Percentiles rank a stretch among this genome's conserved stretches.
Conservation (phyloP, 768 basidiomycete species). For the Crepidotus variabilis region DNA sequence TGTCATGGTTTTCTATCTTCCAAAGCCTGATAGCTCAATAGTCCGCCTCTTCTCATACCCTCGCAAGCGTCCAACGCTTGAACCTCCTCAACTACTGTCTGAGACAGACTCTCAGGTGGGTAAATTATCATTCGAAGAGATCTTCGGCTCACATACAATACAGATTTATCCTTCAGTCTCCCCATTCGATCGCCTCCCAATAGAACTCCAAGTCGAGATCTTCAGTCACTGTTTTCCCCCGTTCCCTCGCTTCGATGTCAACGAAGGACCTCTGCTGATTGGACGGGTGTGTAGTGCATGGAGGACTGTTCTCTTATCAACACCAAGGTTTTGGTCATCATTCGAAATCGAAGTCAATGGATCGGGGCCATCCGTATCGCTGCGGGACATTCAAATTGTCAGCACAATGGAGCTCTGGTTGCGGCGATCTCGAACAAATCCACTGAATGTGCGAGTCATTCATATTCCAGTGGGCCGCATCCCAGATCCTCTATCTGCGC, state of each 20-base stretch:
- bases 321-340: constrained; percentile 45
- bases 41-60: neutral
- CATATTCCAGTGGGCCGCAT: constrained; percentile 18
- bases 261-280: constrained; percentile 34
- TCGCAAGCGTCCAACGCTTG: neutral
- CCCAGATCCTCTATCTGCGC: constrained; percentile 20
- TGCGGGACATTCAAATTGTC: constrained; percentile 16
- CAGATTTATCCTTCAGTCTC: constrained; percentile 4
- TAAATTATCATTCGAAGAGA: neutral
- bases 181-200: constrained; percentile 34
- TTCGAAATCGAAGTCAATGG: constrained; percentile 32
- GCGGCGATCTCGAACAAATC: constrained; percentile 27
- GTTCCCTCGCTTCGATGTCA: constrained; percentile 26
- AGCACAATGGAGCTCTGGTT: constrained; percentile 31
- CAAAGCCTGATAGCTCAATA: neutral
- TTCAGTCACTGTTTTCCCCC: constrained; percentile 34
- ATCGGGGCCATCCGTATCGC: constrained; percentile 8
- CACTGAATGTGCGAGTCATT: constrained; percentile 27
- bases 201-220: constrained; percentile 45
- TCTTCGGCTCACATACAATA: neutral
- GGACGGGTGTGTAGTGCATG: constrained; percentile 38
- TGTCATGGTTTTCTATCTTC: neutral
- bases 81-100: neutral
- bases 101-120: neutral
- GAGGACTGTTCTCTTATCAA: constrained; percentile 33